phyloP scores from a whole-genome alignment of 345 rosid species.

The Citrus australasica region DNA sequence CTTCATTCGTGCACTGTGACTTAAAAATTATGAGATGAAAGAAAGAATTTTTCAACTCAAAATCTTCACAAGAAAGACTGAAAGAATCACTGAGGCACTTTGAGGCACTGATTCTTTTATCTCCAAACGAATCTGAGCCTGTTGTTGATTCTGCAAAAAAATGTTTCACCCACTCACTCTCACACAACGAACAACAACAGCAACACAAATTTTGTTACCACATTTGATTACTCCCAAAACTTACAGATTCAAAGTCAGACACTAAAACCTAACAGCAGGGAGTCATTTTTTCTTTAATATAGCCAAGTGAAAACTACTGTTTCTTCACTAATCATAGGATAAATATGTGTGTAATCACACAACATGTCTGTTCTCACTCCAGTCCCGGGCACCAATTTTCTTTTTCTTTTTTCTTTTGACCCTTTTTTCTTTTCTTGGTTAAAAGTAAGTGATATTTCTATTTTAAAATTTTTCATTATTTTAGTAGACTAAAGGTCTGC shows the following conservation, averaged over 20 bases:
- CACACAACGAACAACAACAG: not conserved
- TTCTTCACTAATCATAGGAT: not conserved
- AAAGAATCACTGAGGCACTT: constrained; percentile 34
- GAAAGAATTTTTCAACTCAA: constrained; percentile 19
- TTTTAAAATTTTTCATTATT: too few species aligned
- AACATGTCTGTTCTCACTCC: not conserved
- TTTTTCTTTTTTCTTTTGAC: too few species aligned
- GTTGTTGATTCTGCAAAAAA: not conserved
- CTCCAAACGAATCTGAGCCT: constrained; percentile 20
- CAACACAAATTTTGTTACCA: not conserved
- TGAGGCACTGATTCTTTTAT: constrained; percentile 32
- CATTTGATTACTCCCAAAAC: not conserved
- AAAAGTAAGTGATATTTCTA: too few species aligned
- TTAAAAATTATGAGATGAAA: constrained; percentile 2
- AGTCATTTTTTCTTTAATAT: not conserved
- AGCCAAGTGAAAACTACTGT: not conserved
- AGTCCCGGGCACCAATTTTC: too few species aligned
- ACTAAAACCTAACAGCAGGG: not conserved
- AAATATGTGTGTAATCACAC: not conserved
- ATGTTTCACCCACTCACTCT: not conserved
- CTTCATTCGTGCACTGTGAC: not conserved
- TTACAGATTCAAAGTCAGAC: constrained; percentile 6
- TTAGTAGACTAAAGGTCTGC: too few species aligned
- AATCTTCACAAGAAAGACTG: constrained; percentile 51
- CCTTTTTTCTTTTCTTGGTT: too few species aligned